phyloP scores from a whole-genome alignment of 2,329 filamentous ascomycete genomes.

The Penicillium sp. region DNA sequence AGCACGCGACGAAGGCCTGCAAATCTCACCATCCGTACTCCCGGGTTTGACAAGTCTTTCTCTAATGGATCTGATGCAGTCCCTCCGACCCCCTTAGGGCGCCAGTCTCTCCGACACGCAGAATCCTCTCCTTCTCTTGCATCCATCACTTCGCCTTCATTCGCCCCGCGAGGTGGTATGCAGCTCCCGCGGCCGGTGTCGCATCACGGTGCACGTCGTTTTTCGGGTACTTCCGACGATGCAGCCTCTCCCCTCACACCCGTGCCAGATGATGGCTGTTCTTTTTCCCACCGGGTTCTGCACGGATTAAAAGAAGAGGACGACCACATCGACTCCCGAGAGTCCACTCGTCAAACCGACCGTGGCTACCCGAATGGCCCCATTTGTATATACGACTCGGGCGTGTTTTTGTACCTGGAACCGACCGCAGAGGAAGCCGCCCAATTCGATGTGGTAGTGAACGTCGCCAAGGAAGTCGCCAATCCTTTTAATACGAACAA shows the following conservation, averaged over 20 bases:
- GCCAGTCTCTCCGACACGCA: slow-evolving; percentile 57
- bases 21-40: slow-evolving; percentile 59
- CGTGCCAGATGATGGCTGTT: slow-evolving; percentile 27
- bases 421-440: slow-evolving; percentile 59
- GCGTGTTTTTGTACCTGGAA: slow-evolving; percentile 62
- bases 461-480: slow-evolving; percentile 63
- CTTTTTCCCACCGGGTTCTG: slow-evolving; percentile 31
- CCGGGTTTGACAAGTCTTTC: slow-evolving; percentile 50
- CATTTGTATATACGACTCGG: slow-evolving; percentile 61
- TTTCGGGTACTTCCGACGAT: slow-evolving; percentile 31
- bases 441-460: slow-evolving; percentile 62
- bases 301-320: slow-evolving; percentile 54
- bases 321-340: slow-evolving; percentile 46
- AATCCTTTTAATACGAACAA: slow-evolving; percentile 53
- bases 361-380: slow-evolving; percentile 63
- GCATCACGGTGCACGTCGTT: slow-evolving; percentile 29
- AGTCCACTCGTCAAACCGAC: slow-evolving; percentile 61
- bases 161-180: slow-evolving; percentile 52
- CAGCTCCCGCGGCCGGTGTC: slow-evolving; percentile 45
- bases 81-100: slow-evolving; percentile 57
- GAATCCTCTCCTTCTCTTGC: slow-evolving; percentile 62
- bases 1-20: slow-evolving; percentile 56
- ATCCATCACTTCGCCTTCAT: slow-evolving; percentile 51
- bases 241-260: slow-evolving; percentile 28
- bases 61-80: slow-evolving; percentile 51